A percentile compares a stretch with the other conserved stretches of the same genome.
Conservation (phyloP, 345 rosid species). For the Ceriops decandra region DNA sequence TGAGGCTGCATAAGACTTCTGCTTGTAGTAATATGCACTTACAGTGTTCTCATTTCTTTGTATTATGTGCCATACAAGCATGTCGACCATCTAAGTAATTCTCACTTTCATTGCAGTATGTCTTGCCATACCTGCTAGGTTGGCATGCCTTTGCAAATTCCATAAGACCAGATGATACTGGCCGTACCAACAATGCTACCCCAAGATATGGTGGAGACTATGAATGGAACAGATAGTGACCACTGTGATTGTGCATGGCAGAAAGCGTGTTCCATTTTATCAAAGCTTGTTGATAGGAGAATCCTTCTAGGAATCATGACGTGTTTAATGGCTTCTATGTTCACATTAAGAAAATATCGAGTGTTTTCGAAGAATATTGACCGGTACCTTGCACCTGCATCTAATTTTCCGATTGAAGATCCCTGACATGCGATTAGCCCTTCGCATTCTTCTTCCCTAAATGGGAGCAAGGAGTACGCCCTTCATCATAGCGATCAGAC, state of each 20-base stretch:
- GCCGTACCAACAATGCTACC: constrained; percentile 40
- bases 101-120: constrained; percentile 41
- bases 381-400: too few species aligned
- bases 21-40: too few species aligned
- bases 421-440: too few species aligned
- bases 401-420: too few species aligned
- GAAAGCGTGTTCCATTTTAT: neutral
- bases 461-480: too few species aligned
- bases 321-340: neutral
- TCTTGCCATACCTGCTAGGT: constrained; percentile 76
- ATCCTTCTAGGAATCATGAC: constrained; percentile 2
- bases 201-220: constrained; percentile 70
- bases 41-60: too few species aligned
- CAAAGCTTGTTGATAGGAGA: neutral
- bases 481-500: too few species aligned
- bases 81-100: too few species aligned
- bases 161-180: constrained; percentile 47
- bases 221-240: constrained; percentile 64
- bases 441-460: too few species aligned
- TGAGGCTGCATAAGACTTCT: too few species aligned
- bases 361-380: neutral
- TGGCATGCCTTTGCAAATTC: constrained; percentile 73
- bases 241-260: neutral
- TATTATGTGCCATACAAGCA: too few species aligned
- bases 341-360: neutral